These are phyloP conservation scores for Panellus pusillus DNA, from an alignment of 768 basidiomycete species.

Conservation along the genomic window DNA sequence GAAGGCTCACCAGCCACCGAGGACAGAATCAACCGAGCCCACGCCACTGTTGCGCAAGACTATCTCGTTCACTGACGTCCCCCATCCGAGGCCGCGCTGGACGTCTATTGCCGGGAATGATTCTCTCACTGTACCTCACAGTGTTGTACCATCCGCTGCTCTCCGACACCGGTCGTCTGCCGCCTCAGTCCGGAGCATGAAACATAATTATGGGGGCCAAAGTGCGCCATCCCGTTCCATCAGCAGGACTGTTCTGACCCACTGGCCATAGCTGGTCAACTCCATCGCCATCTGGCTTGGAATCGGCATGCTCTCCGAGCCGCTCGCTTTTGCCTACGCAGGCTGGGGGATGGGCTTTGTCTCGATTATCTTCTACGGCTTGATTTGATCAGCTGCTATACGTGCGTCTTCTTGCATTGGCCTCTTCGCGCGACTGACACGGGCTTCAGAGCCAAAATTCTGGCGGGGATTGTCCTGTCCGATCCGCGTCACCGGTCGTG, in stretches of 20 bases:
- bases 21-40: background rate
- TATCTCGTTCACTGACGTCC: slow-evolving; percentile 17
- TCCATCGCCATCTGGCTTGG: slow-evolving; percentile 86
- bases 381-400: slow-evolving; percentile 83
- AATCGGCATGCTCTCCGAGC: slow-evolving; percentile 88
- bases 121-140: slow-evolving; percentile 5
- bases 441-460: slow-evolving; percentile 72
- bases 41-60: slow-evolving; percentile 14
- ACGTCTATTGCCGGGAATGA: slow-evolving; percentile 5
- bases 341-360: slow-evolving; percentile 86
- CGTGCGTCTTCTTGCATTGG: slow-evolving; percentile 49
- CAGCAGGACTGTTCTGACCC: slow-evolving; percentile 1
- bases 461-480: slow-evolving; percentile 72
- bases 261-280: slow-evolving; percentile 68
- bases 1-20: background rate
- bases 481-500: slow-evolving; percentile 81
- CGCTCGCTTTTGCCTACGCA: slow-evolving; percentile 88
- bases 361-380: slow-evolving; percentile 79
- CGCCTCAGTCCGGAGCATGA: slow-evolving; percentile 19
- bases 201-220: slow-evolving; percentile 43
- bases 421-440: background rate
- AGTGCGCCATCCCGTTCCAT: slow-evolving; percentile 41
- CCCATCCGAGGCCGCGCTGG: slow-evolving; percentile 11
- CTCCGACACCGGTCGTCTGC: slow-evolving; percentile 35
- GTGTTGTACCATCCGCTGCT: background rate